These are phyloP conservation scores for Fraxinus albicans DNA, from an alignment of 305 asterid species.

Conservation along the genomic window DNA sequence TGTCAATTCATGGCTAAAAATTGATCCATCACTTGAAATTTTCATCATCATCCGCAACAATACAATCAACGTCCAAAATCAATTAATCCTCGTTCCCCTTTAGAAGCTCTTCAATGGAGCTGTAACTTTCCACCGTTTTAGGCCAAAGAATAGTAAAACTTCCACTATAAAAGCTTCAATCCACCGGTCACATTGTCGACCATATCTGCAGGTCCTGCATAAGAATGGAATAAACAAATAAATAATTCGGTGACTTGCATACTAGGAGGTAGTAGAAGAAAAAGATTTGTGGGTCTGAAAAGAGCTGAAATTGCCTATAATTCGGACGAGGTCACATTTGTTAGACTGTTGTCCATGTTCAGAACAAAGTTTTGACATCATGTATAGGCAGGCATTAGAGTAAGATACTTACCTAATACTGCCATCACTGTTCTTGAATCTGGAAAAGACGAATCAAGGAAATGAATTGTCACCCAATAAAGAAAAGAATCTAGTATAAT, in stretches of 20 bases:
- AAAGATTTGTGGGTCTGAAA: background rate
- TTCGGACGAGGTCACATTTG: background rate
- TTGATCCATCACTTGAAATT: background rate
- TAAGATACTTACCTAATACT: conserved; percentile 59
- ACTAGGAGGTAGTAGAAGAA: background rate
- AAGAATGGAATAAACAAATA: conserved; percentile 12
- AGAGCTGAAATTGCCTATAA: background rate
- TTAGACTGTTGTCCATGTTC: background rate
- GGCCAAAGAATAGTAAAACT: background rate
- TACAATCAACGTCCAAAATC: background rate
- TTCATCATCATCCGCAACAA: background rate
- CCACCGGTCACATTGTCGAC: conserved; percentile 96
- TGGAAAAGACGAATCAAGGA: conserved; percentile 37
- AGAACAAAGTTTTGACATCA: background rate
- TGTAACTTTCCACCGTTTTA: background rate
- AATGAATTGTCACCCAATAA: conserved; percentile 20
- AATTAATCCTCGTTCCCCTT: background rate
- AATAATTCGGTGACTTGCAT: background rate
- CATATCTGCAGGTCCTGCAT: conserved; percentile 93
- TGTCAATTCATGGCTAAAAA: background rate
- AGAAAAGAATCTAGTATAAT: conserved; percentile 10
- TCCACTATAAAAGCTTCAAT: conserved; percentile 72
- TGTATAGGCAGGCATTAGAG: background rate
- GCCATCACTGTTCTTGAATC: conserved; percentile 99
- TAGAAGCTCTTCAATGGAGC: background rate